phyloP scores from a whole-genome alignment of 305 asterid genomes.

The Coffea humblotiana region DNA sequence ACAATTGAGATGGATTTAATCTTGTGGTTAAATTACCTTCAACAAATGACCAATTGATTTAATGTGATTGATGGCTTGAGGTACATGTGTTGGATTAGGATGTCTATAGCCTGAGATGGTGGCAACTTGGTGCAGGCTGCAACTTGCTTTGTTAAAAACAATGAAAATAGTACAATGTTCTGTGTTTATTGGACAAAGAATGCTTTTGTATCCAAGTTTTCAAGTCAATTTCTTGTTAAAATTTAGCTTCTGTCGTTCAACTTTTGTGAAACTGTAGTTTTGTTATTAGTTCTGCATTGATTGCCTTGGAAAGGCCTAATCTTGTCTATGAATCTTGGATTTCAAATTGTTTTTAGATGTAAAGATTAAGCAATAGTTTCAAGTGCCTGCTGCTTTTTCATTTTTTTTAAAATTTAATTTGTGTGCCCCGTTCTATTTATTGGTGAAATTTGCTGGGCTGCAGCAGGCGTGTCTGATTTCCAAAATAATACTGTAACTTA shows the following conservation, averaged over 20 bases:
- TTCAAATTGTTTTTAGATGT: not conserved
- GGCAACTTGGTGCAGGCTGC: too few relatives aligned
- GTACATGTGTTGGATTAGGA: not conserved
- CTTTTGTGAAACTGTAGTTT: not conserved
- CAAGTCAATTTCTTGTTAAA: not conserved
- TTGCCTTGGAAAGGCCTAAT: not conserved
- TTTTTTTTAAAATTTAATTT: not conserved
- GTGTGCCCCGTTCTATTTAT: not conserved
- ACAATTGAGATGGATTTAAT: not conserved
- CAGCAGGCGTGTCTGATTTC: not conserved
- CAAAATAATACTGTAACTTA: not conserved
- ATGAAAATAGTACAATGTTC: too few relatives aligned
- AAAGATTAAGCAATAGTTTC: not conserved
- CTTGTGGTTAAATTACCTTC: not conserved
- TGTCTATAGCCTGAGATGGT: not conserved
- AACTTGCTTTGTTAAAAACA: too few relatives aligned
- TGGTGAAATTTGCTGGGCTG: not conserved
- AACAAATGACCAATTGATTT: not conserved
- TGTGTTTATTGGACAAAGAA: not conserved
- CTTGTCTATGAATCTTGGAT: not conserved
- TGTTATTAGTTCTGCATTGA: not conserved
- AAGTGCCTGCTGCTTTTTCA: not conserved
- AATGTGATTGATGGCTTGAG: not conserved
- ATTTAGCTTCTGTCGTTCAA: not conserved
- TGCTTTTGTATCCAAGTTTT: not conserved